Evolutionary conservation across 2,329 filamentous ascomycete genomes (phyloP).

Genomic region (Cercospora brassicicola): DNA sequence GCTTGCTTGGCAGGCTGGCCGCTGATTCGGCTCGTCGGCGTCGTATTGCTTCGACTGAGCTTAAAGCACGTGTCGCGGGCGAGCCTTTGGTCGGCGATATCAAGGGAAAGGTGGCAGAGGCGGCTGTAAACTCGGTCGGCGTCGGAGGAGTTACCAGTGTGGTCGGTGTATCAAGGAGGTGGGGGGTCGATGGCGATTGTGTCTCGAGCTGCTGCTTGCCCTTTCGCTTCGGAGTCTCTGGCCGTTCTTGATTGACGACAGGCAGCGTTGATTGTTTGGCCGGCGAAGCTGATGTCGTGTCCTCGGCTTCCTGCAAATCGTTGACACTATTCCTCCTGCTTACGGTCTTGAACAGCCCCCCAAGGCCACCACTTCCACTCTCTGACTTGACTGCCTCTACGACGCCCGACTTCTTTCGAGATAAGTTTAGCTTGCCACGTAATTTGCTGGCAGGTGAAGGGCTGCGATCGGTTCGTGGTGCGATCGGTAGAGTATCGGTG

Average conservation of each 20-base stretch:
- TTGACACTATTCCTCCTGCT: slow-evolving; percentile 38
- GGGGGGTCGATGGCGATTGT: slow-evolving; percentile 40
- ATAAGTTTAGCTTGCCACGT: slow-evolving; percentile 65
- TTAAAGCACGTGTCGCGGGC: slow-evolving; percentile 25
- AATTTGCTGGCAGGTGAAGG: slow-evolving; percentile 71
- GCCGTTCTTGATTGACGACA: slow-evolving; percentile 22
- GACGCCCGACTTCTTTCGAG: slow-evolving; percentile 50
- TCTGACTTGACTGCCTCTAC: slow-evolving; percentile 45
- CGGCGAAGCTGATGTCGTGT: neutral
- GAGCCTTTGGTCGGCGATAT: slow-evolving; percentile 48
- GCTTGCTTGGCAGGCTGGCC: slow-evolving; percentile 68
- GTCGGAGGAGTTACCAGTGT: slow-evolving; percentile 66
- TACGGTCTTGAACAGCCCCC: slow-evolving; percentile 46
- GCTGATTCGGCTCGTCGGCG: slow-evolving; percentile 36
- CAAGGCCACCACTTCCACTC: slow-evolving; percentile 47
- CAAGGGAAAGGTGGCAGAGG: slow-evolving; percentile 25
- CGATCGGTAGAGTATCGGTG: slow-evolving; percentile 22
- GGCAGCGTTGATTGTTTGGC: neutral
- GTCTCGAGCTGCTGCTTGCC: slow-evolving; percentile 39
- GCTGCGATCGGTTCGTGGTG: slow-evolving; percentile 53
- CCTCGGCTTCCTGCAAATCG: slow-evolving; percentile 34
- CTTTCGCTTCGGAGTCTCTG: slow-evolving; percentile 29
- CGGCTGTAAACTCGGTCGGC: slow-evolving; percentile 49
- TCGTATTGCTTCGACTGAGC: slow-evolving; percentile 36
- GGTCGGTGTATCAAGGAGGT: slow-evolving; percentile 48